phyloP scores from a whole-genome alignment of 2,329 filamentous ascomycete genomes.

The Aspergillus floridensis region DNA sequence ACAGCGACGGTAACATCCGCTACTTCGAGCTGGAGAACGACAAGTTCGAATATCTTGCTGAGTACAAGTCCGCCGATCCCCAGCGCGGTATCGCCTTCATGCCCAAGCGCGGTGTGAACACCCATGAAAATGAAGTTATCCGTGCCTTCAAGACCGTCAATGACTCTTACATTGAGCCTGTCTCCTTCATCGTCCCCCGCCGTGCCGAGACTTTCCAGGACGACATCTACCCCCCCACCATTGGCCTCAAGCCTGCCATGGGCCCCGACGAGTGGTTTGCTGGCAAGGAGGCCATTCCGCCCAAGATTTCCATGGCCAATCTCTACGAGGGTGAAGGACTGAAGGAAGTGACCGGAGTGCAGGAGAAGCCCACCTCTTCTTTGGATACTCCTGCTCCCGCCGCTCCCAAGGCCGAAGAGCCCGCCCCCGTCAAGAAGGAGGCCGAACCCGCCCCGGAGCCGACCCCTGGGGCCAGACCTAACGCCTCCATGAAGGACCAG shows the following conservation, averaged over 20 bases:
- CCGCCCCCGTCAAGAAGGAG: slow-evolving; percentile 30
- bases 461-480: slow-evolving; percentile 47
- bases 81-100: slow-evolving; percentile 93
- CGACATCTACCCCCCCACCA: slow-evolving; percentile 89
- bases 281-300: slow-evolving; percentile 78
- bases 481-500: slow-evolving; percentile 76
- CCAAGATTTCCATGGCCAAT: slow-evolving; percentile 92
- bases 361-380: slow-evolving; percentile 36
- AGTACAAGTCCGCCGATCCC: slow-evolving; percentile 95
- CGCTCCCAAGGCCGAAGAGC: slow-evolving; percentile 46
- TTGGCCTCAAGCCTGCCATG: slow-evolving; percentile 75
- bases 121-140: slow-evolving; percentile 95
- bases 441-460: slow-evolving; percentile 32
- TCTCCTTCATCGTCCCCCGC: slow-evolving; percentile 94
- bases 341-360: slow-evolving; percentile 63
- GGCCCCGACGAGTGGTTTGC: slow-evolving; percentile 78
- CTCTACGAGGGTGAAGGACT: slow-evolving; percentile 81
- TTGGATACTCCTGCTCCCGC: slow-evolving; percentile 50
- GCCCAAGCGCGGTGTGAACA: slow-evolving; percentile 91
- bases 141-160: slow-evolving; percentile 96
- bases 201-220: slow-evolving; percentile 93
- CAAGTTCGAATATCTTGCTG: slow-evolving; percentile 95
- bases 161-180: slow-evolving; percentile 89
- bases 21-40: slow-evolving; percentile 99
- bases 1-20: slow-evolving; percentile 93